These are phyloP conservation scores for Eremochloa ophiuroides DNA, from an alignment of 176 grass and related monocot species.

Conservation along the genomic window DNA sequence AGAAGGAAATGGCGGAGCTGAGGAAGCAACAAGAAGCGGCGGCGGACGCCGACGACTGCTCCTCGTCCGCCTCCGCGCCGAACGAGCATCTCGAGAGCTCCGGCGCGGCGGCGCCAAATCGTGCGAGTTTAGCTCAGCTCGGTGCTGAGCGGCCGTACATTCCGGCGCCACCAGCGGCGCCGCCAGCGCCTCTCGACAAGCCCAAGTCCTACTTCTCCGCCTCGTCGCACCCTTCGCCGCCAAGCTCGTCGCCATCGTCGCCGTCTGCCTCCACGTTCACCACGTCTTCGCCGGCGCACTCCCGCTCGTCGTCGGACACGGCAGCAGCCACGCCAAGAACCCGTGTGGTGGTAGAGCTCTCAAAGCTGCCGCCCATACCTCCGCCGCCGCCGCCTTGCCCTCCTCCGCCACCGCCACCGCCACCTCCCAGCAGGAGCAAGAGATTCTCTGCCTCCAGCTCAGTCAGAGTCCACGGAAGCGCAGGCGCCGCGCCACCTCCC, in stretches of 20 bases:
- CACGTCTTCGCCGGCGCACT: constrained; percentile 28
- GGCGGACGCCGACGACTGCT: constrained; percentile 58
- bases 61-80: constrained; percentile 59
- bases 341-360: constrained; percentile 41
- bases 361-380: constrained; percentile 74
- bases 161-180: constrained; percentile 12
- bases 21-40: constrained; percentile 16
- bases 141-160: constrained; percentile 6
- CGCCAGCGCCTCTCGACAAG: constrained; percentile 37
- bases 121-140: neutral
- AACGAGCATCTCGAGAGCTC: constrained; percentile 16
- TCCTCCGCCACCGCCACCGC: constrained; percentile 20
- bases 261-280: constrained; percentile 51
- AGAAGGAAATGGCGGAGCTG: constrained; percentile 63
- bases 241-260: constrained; percentile 36
- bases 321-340: constrained; percentile 28
- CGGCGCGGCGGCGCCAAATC: constrained; percentile 20
- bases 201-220: constrained; percentile 41
- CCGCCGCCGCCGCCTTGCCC: constrained; percentile 45
- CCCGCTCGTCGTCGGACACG: constrained; percentile 49
- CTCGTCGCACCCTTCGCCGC: constrained; percentile 27
- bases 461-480: neutral
- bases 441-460: neutral
- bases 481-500: constrained; percentile 5
- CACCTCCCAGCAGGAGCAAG: neutral